Evolutionary conservation across 2,329 filamentous ascomycete species (phyloP).

Genomic region (Escovopsis sp.): DNA sequence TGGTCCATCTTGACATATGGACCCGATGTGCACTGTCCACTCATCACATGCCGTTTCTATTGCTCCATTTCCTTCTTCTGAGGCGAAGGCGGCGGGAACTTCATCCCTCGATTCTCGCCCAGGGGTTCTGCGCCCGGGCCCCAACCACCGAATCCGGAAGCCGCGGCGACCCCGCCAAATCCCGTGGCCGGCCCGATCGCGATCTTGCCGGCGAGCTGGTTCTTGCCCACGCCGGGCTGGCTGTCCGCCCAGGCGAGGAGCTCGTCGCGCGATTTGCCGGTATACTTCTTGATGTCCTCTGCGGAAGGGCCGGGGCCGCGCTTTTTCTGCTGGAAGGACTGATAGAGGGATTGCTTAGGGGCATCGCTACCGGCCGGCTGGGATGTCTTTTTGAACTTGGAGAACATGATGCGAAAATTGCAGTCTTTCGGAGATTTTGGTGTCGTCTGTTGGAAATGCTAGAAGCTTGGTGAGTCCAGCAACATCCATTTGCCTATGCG

Average conservation of each 20-base stretch:
- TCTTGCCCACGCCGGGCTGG: constrained; percentile 23
- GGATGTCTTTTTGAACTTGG: constrained; percentile 3
- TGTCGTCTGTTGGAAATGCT: too few relatives aligned
- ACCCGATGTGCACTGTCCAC: too few relatives aligned
- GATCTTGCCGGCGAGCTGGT: constrained; percentile 22
- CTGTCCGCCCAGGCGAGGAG: constrained; percentile 22
- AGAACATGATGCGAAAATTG: not conserved
- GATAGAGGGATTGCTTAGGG: constrained; percentile 16
- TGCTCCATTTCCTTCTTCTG: constrained; percentile 8
- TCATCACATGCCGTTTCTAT: too few relatives aligned
- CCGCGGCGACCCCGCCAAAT: constrained; percentile 15
- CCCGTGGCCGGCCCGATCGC: constrained; percentile 15
- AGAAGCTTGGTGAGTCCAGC: too few relatives aligned
- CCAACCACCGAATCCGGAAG: constrained; percentile 20
- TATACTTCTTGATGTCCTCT: constrained; percentile 25
- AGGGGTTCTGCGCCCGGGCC: constrained; percentile 14
- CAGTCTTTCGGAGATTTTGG: not conserved
- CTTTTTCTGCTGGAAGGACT: constrained; percentile 18
- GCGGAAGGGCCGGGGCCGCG: constrained; percentile 18
- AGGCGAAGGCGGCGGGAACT: constrained; percentile 16
- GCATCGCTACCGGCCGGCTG: constrained; percentile 3
- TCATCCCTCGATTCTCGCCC: constrained; percentile 16
- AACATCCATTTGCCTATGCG: too few relatives aligned
- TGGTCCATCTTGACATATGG: too few relatives aligned
- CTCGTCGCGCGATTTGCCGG: constrained; percentile 21